Evolutionary conservation across 345 rosid species (phyloP).

Genomic region (Citrus trifoliata): DNA sequence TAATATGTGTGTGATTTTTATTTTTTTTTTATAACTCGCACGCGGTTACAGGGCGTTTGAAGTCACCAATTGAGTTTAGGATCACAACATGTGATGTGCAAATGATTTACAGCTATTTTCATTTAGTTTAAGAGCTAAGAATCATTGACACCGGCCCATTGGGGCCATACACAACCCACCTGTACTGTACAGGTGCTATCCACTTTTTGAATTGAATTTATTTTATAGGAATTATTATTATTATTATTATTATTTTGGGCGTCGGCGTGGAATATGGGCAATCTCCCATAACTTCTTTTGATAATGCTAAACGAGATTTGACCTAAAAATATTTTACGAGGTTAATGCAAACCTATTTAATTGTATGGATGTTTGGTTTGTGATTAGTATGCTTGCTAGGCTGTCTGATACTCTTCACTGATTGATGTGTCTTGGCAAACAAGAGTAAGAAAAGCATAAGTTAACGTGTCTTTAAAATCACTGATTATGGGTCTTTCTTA

Average conservation of each 20-base stretch:
- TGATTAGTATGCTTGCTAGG: not conserved
- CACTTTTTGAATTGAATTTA: not conserved
- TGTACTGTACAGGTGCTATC: not conserved
- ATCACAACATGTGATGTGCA: conserved; percentile 2
- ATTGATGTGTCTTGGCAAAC: not conserved
- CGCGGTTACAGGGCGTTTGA: too few relatives aligned
- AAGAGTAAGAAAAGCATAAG: not conserved
- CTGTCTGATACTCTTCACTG: not conserved
- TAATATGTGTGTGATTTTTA: too few relatives aligned
- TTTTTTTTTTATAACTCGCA: too few relatives aligned
- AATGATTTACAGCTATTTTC: not conserved
- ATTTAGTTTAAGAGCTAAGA: not conserved
- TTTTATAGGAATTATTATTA: not conserved
- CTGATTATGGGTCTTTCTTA: not conserved
- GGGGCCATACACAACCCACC: not conserved
- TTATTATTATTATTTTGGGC: too few relatives aligned
- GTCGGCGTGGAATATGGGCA: too few relatives aligned
- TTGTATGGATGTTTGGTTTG: not conserved
- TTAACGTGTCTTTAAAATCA: too few relatives aligned
- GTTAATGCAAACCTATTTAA: not conserved
- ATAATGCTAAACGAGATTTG: not conserved
- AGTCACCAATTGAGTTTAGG: not conserved
- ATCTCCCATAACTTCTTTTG: not conserved
- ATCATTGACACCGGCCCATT: not conserved
- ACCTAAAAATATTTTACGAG: not conserved